phyloP scores from a whole-genome alignment of 148 eudicot genomes.

The Rhododendron ovatum region DNA sequence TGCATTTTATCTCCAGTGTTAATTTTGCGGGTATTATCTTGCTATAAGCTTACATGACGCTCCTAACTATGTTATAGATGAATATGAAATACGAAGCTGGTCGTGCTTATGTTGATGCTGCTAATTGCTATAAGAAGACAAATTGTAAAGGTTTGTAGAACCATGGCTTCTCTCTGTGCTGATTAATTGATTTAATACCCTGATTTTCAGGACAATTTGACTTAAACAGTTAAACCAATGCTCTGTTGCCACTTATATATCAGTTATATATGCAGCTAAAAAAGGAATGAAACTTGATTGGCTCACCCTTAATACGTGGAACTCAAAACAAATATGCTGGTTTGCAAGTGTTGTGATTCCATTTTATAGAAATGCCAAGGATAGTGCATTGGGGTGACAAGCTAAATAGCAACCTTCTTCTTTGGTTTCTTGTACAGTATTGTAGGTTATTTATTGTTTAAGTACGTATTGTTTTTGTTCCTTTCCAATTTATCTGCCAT shows the following conservation, averaged over 20 bases:
- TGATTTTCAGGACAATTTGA: no score
- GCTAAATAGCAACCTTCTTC: not conserved
- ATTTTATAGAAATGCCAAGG: not conserved
- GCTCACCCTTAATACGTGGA: not conserved
- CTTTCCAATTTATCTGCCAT: no score
- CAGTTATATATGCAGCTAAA: not conserved
- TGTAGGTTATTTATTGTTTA: not conserved
- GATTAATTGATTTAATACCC: not conserved
- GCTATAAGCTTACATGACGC: not conserved
- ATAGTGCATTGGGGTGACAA: not conserved
- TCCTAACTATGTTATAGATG: slow-evolving; percentile 14
- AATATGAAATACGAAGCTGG: slow-evolving; percentile 43
- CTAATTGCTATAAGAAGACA: slow-evolving; percentile 43
- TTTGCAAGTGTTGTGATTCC: not conserved
- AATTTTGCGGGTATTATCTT: not conserved
- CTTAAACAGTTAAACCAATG: not conserved
- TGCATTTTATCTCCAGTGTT: not conserved
- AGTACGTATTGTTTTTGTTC: not conserved
- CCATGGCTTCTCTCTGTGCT: not conserved
- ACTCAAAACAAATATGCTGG: not conserved
- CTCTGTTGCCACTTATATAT: not conserved
- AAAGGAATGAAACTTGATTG: not conserved
- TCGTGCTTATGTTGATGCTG: slow-evolving; percentile 32
- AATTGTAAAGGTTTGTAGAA: slow-evolving; percentile 28
- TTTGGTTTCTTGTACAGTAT: not conserved